Evolutionary conservation across 805 yeast genomes (phyloP).

Genomic region (Ogataea salicorniae): DNA sequence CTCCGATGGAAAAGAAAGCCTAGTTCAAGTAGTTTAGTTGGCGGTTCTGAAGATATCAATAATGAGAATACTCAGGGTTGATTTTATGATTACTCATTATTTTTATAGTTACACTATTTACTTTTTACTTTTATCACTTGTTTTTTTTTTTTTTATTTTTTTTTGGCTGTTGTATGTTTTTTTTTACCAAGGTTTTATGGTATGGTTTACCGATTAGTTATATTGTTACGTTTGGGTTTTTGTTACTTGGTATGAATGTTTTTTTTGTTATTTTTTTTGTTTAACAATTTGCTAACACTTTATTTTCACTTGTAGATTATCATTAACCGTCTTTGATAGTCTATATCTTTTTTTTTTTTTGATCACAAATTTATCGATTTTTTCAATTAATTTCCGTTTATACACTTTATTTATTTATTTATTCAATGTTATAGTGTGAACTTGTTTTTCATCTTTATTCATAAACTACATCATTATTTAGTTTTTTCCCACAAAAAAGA

Average conservation of each 20-base stretch:
- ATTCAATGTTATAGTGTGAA: no score
- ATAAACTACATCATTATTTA: no score
- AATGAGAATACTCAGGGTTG: not conserved
- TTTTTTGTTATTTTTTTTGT: no score
- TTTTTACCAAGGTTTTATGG: not conserved
- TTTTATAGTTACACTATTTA: not conserved
- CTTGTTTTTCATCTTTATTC: no score
- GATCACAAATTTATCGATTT: no score
- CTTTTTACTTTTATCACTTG: not conserved
- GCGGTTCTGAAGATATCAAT: not conserved
- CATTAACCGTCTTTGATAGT: no score
- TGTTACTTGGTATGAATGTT: not conserved
- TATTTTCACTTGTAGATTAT: no score
- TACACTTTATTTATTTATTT: no score
- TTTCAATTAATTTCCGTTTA: no score
- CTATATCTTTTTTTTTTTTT: no score
- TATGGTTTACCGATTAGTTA: not conserved
- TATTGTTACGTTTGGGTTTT: not conserved
- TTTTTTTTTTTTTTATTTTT: not conserved
- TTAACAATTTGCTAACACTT: no score
- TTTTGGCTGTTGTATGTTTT: not conserved
- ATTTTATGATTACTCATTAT: not conserved
- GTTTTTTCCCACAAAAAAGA: no score
- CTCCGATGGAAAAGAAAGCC: slow-evolving; percentile 23
- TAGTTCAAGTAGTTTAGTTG: slow-evolving; percentile 4